Evolutionary conservation across 1,284 basidiomycete species (phyloP).

Genomic region (Lignosus rhinocerotis): DNA sequence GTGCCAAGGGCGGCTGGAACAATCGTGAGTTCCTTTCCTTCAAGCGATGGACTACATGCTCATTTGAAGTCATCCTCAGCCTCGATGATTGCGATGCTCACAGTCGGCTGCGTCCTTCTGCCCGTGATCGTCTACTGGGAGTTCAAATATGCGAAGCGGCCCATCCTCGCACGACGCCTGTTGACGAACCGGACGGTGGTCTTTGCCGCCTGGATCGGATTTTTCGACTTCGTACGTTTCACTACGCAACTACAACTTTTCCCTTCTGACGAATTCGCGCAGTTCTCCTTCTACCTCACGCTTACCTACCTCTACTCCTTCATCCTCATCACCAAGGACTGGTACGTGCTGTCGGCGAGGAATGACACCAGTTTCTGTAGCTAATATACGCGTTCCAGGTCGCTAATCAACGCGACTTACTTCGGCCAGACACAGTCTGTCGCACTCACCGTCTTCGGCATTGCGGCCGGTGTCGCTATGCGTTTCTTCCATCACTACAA

Average conservation of each 20-base stretch:
- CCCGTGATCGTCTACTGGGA: conserved; percentile 52
- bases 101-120: conserved; percentile 48
- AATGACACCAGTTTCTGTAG: not conserved
- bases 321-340: conserved; percentile 59
- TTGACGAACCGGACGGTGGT: conserved; percentile 59
- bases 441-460: conserved; percentile 65
- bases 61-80: conserved; percentile 34
- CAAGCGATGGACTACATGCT: not conserved
- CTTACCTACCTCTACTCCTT: conserved; percentile 64
- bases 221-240: conserved; percentile 63
- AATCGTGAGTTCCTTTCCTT: conserved; percentile 28
- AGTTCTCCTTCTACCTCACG: conserved; percentile 66
- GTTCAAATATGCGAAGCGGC: conserved; percentile 46
- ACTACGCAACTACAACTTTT: not conserved
- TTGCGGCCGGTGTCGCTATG: conserved; percentile 59
- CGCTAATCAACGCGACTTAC: conserved; percentile 52
- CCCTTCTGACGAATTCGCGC: not conserved
- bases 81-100: conserved; percentile 57
- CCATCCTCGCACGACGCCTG: conserved; percentile 58
- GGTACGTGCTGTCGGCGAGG: conserved; percentile 33
- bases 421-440: conserved; percentile 60
- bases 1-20: conserved; percentile 38
- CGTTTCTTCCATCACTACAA: conserved; percentile 57
- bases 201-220: conserved; percentile 63
- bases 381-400: conserved; percentile 34